Base-by-base conservation (phyloP, 23 red algal species). In the Pyropia yezoensis region DNA sequence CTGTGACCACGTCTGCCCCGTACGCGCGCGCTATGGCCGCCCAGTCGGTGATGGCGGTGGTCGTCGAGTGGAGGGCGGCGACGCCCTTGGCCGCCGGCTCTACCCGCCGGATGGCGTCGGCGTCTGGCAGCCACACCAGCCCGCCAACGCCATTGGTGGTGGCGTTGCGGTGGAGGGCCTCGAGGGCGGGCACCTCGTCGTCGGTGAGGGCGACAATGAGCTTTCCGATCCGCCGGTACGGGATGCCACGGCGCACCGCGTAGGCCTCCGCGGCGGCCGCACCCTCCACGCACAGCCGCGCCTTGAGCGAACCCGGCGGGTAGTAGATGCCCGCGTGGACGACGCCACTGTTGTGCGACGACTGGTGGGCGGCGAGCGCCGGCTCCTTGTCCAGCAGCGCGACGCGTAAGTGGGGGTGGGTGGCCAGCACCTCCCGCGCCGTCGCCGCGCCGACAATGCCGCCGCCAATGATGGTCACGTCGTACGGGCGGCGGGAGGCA, bases 261-360 rank as follows among this genome's bases (percentile, higher is more conserved):
- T 83, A 89, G 27, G 28, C 65, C 70, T 85, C 85, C 7, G 83
- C 77, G 25, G 59, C 52, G n/a, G 57, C 49, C 29, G 77, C 62
- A 19, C 91, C 91, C 47, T 76, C 75, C 21, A 89, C 54, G 65
- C 91, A 96, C 21, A 89, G 63, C 34, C 57, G 47, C 54, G 76
- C 77, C 62, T 96, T 96, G 17, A 89, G 74, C 2, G 78, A 85
- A 0, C 86, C 68, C 7, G 91, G 91, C 50, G 57, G 33, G 63
- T 96, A 96, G 73, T 79, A 88, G 32, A 96, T 66, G 14, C 91
- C 91, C 28, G 91, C 73, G 52, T 96, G 91, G 27, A 96, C 78
- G 2, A 96, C 91, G 20, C 81, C 91, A 13, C 78, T 85, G 49
- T 89, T 96, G 69, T 75, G 83, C 30, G 61, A 62, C 20, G 80